These are phyloP conservation scores for Carex kokanica DNA, from an alignment of 176 grass and related monocot species.

Conservation along the genomic window DNA sequence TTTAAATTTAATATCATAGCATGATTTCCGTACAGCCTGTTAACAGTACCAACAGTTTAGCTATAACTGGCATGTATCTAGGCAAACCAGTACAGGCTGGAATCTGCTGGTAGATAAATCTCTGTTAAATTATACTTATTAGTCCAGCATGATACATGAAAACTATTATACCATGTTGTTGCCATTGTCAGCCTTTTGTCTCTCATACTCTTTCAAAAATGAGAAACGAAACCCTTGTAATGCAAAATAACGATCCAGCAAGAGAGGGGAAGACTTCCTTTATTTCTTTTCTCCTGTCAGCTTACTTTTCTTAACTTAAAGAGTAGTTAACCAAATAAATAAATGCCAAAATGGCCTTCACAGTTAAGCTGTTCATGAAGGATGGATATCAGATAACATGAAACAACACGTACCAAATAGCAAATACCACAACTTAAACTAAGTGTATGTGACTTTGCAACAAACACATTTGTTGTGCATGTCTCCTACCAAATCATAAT, in stretches of 20 bases:
- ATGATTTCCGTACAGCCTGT: background rate
- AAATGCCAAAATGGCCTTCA: too few relatives aligned
- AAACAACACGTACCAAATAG: background rate
- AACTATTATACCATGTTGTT: background rate
- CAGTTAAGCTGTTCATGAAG: background rate
- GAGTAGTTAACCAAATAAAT: background rate
- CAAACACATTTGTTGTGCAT: background rate
- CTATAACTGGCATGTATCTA: constrained; percentile 3
- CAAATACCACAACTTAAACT: too few relatives aligned
- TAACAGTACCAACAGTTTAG: background rate
- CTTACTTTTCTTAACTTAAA: background rate
- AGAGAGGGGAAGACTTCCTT: background rate
- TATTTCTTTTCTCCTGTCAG: background rate
- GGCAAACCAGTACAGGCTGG: background rate
- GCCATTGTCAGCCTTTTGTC: background rate
- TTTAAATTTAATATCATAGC: background rate
- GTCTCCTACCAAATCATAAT: background rate
- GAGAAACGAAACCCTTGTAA: background rate
- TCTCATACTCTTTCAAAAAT: background rate
- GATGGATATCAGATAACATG: background rate
- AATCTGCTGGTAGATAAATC: background rate
- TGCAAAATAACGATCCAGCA: background rate
- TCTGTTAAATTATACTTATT: background rate
- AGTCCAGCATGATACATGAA: background rate
- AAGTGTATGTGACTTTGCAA: background rate